phyloP scores from a whole-genome alignment of 345 rosid species.

The Cochlearia excelsa region DNA sequence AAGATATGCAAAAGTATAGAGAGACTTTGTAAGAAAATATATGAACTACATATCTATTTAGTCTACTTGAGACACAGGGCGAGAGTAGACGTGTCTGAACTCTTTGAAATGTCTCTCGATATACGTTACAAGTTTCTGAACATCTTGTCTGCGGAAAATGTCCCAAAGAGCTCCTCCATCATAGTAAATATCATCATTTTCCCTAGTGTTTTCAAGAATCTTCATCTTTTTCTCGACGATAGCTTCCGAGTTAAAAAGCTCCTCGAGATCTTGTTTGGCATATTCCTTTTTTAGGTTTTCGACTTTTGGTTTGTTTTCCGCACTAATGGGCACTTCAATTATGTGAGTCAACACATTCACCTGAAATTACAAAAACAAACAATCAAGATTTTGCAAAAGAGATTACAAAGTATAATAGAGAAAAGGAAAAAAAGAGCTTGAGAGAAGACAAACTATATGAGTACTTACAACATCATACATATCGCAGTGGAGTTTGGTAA shows the following conservation, averaged over 20 bases:
- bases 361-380: slow-evolving; percentile 29
- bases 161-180: too few species aligned
- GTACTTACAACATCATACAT: slow-evolving; percentile 77
- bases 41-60: too few species aligned
- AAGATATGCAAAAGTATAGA: neutral
- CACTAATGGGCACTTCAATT: slow-evolving; percentile 38
- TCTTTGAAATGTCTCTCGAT: too few species aligned
- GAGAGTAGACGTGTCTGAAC: too few species aligned
- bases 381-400: neutral
- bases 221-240: slow-evolving; percentile 18
- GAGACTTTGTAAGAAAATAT: too few species aligned
- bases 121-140: too few species aligned
- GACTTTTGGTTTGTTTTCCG: slow-evolving; percentile 18
- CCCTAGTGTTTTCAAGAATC: neutral
- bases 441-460: neutral
- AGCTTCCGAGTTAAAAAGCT: slow-evolving; percentile 39
- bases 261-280: slow-evolving; percentile 50
- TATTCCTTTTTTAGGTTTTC: slow-evolving; percentile 44
- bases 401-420: neutral
- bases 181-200: neutral
- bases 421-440: neutral
- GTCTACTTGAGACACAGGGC: too few species aligned
- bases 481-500: slow-evolving; percentile 86
- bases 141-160: too few species aligned
- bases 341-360: slow-evolving; percentile 69